Evolutionary conservation across 345 rosid species (phyloP).

Genomic region (Barbarea vulgaris): DNA sequence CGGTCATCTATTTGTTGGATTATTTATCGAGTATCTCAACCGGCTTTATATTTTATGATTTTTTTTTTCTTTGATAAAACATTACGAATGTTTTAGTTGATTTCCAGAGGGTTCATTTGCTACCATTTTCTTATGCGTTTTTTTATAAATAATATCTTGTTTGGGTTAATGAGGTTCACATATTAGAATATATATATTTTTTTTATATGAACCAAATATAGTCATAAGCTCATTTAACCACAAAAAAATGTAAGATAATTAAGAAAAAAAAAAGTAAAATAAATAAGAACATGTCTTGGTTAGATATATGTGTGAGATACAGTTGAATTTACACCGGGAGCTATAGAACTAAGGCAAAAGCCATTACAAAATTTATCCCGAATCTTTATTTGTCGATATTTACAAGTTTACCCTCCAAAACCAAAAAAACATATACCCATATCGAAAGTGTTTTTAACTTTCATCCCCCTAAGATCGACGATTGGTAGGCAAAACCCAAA

Average conservation of each 20-base stretch:
- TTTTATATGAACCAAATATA: too few relatives aligned
- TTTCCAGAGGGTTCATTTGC: background rate
- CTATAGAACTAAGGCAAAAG: conserved; percentile 27
- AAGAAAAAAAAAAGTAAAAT: background rate
- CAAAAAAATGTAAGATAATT: background rate
- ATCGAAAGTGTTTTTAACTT: conserved; percentile 20
- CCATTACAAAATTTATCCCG: conserved; percentile 38
- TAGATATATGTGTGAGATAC: conserved; percentile 30
- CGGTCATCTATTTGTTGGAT: background rate
- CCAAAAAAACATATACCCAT: conserved; percentile 3
- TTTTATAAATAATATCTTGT: background rate
- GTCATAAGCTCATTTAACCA: background rate
- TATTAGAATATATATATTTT: too few relatives aligned
- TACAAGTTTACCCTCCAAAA: conserved; percentile 22
- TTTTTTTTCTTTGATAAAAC: too few relatives aligned
- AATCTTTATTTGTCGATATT: conserved; percentile 23
- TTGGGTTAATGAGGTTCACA: background rate
- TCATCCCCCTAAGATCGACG: background rate
- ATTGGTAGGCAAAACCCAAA: conserved; percentile 16
- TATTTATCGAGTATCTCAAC: background rate
- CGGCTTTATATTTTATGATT: background rate
- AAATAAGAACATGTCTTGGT: conserved; percentile 21
- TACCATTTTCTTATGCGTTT: background rate
- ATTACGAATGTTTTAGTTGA: background rate
- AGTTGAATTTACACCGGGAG: conserved; percentile 22